phyloP scores from a whole-genome alignment of 306 rosid species.

The Castanea mollissima region DNA sequence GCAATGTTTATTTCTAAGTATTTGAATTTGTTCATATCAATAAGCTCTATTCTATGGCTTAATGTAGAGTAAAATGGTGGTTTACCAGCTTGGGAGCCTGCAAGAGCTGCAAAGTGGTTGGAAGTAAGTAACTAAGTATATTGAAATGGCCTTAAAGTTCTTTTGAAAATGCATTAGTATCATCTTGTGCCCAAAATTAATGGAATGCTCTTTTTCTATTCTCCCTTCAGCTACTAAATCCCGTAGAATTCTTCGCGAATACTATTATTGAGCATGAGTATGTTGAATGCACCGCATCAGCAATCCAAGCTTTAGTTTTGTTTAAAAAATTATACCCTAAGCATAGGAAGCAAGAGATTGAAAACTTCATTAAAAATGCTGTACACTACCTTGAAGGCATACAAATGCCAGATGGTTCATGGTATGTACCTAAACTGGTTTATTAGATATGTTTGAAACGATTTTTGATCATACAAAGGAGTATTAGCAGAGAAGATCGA shows the following conservation, averaged over 20 bases:
- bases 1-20: not conserved
- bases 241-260: conserved; percentile 31
- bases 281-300: conserved; percentile 51
- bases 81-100: conserved; percentile 69
- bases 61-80: conserved; percentile 76
- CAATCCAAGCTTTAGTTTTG: conserved; percentile 42
- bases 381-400: conserved; percentile 31
- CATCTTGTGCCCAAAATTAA: not conserved
- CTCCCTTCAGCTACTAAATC: conserved; percentile 17
- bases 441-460: not conserved
- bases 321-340: conserved; percentile 40
- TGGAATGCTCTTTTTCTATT: not conserved
- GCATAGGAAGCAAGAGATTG: conserved; percentile 42
- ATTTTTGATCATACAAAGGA: too few species aligned
- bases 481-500: too few species aligned
- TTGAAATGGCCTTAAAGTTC: not conserved
- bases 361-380: conserved; percentile 32
- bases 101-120: conserved; percentile 55
- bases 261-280: conserved; percentile 42
- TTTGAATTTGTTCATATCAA: not conserved
- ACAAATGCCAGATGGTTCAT: conserved; percentile 41
- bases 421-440: conserved; percentile 7
- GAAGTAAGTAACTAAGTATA: conserved; percentile 41
- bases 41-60: not conserved
- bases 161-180: not conserved